A percentile compares a stretch with the other conserved stretches of the same genome.
Evolutionary conservation across 116 monocot species (phyloP).

Genomic region (Posidonia oceanica): DNA sequence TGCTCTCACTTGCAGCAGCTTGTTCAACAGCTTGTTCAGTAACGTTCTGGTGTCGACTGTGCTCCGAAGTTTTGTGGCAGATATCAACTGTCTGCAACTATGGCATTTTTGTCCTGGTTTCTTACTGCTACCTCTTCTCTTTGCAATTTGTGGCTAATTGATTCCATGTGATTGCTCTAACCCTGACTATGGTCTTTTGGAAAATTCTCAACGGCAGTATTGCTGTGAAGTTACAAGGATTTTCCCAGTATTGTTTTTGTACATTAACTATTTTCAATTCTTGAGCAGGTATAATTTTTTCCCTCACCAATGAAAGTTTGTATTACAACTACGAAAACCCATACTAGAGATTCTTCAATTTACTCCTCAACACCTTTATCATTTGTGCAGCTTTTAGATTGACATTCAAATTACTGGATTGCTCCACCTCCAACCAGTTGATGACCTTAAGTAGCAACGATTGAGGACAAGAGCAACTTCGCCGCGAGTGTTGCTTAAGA

Average conservation of each 20-base stretch:
- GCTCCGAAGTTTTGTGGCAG: conserved; percentile 44
- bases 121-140: conserved; percentile 63
- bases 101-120: conserved; percentile 82
- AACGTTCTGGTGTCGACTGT: conserved; percentile 46
- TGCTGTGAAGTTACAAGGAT: no score
- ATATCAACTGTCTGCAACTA: conserved; percentile 73
- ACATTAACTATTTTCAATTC: no score
- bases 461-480: conserved; percentile 29
- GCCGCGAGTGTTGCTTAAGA: conserved; percentile 31
- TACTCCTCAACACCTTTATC: conserved; percentile 71
- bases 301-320: no score
- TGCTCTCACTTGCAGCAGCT: no score
- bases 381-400: conserved; percentile 61
- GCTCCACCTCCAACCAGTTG: conserved; percentile 91
- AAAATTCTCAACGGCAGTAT: no score
- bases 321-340: no score
- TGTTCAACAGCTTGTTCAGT: conserved; percentile 62
- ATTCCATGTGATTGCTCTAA: no score
- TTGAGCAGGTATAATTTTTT: no score
- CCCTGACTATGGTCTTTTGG: no score
- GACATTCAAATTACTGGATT: conserved; percentile 31
- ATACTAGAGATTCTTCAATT: conserved; percentile 36
- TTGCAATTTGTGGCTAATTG: conserved; percentile 85
- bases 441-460: conserved; percentile 62
- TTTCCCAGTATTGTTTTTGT: no score